Percentiles rank a stretch among this genome's conserved stretches.
These are phyloP conservation scores for Fomitopsis pinicola DNA, from an alignment of 1,284 basidiomycete genomes.

Conservation along the genomic window DNA sequence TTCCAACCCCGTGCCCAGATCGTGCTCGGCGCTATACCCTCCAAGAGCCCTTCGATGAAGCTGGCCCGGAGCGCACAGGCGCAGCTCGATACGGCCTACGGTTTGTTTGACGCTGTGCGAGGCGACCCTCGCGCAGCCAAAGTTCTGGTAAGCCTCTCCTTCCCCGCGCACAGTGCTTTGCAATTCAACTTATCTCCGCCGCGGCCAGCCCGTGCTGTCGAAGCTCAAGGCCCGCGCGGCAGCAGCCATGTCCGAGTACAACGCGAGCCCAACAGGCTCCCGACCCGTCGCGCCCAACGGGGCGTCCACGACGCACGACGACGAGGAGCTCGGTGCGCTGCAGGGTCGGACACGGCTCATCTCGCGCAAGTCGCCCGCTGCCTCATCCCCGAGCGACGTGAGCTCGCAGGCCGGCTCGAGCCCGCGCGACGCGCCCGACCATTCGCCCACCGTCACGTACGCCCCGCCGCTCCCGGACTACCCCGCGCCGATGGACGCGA, in stretches of 20 bases:
- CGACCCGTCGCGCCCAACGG: constrained; percentile 21
- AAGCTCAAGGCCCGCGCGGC: constrained; percentile 50
- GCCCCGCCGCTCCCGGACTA: constrained; percentile 9
- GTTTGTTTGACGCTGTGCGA: constrained; percentile 50
- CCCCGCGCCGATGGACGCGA: not conserved
- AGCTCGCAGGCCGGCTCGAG: constrained; percentile 13
- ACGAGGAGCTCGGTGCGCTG: constrained; percentile 55
- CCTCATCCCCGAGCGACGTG: constrained; percentile 30
- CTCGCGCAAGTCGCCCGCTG: constrained; percentile 47
- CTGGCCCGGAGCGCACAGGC: constrained; percentile 58
- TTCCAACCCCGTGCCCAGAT: constrained; percentile 37
- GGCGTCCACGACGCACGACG: constrained; percentile 46
- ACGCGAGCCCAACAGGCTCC: constrained; percentile 11
- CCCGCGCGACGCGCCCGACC: constrained; percentile 20
- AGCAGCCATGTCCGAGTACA: constrained; percentile 20
- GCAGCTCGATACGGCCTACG: constrained; percentile 57
- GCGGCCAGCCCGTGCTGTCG: constrained; percentile 52
- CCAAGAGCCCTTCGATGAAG: constrained; percentile 54
- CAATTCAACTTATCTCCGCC: no score
- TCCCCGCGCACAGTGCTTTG: not conserved
- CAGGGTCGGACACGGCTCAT: constrained; percentile 61
- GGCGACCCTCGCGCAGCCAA: constrained; percentile 49
- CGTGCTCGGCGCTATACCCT: constrained; percentile 62
- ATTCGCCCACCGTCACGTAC: constrained; percentile 12
- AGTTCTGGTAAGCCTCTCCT: constrained; percentile 46